Conservation (phyloP, 805 yeast species). For the Cyberlindnera bimundalis region DNA sequence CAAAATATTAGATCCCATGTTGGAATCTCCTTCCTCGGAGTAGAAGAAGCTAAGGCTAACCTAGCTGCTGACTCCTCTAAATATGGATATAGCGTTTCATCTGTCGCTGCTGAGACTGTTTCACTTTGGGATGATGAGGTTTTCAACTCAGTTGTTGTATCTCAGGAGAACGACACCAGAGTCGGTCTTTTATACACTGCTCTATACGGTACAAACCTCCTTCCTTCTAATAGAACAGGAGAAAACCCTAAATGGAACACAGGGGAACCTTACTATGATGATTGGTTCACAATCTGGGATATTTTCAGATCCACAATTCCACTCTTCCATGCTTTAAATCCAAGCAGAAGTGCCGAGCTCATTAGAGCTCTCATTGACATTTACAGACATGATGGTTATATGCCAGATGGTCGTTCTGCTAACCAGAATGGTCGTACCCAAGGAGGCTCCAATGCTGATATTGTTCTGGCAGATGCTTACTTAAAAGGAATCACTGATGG, state of each 20-base stretch:
- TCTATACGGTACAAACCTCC: constrained; percentile 10
- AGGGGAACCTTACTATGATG: constrained; percentile 32
- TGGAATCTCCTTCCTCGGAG: constrained; percentile 32
- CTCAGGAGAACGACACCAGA: constrained; percentile 6
- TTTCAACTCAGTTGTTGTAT: constrained; percentile 6
- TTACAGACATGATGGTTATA: constrained; percentile 33
- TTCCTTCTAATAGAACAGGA: constrained; percentile 16
- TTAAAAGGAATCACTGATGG: constrained; percentile 26
- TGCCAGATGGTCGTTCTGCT: constrained; percentile 37
- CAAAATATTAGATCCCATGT: constrained; percentile 15
- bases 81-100: constrained; percentile 7
- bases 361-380: constrained; percentile 30
- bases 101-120: background rate
- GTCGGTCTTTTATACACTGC: constrained; percentile 7
- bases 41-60: constrained; percentile 31
- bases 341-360: constrained; percentile 30
- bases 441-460: constrained; percentile 38
- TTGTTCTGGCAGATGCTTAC: constrained; percentile 36
- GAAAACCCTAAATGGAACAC: constrained; percentile 31
- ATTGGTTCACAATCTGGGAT: constrained; percentile 39
- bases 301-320: constrained; percentile 36
- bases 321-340: constrained; percentile 29
- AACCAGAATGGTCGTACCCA: constrained; percentile 37
- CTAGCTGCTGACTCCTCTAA: constrained; percentile 20
- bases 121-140: constrained; percentile 6